Base-by-base conservation (phyloP, 257 asterid species). In the Perilla frutescens region DNA sequence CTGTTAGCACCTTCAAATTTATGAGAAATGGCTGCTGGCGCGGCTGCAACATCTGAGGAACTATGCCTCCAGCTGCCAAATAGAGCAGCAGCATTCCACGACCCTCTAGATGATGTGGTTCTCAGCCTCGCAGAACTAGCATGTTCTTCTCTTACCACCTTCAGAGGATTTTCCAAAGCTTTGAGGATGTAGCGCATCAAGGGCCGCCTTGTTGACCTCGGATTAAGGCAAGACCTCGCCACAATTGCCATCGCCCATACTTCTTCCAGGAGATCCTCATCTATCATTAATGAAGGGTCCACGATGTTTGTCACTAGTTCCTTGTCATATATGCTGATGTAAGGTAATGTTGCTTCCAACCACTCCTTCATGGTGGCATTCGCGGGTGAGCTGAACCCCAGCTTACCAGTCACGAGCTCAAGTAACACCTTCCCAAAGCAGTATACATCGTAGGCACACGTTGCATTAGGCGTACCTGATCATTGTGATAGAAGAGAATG, bases 171-270 rank as follows among this genome's bases (percentile, higher is more conserved):
- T 68, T 93, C 98, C 67, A 91, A 70, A 4, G 98, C 98, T 86
- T 84, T 91, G 59, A 93, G 98, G 51, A 93, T 83, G 76, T 91
- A 89, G 12, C 90, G 82, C 94, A 88, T 91, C 20, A 90, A 73
- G 10, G 97, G 98, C 5, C 98, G 83, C 40, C 94, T 81, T 1
- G 82, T 56, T 7, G 97, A 95, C 80, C 82, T 91, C 26, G 98
- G 97, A 55, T 93, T 91, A 10, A 93, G 93, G 75, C 98, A 93
- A 11, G 98, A 93, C 56, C 91, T 79, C 2, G 98, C 97, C 0
- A 93, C 91, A 39, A 91, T 83, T 0, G 98, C 96, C 97, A 93
- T 93, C 7, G 97, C 97, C 97, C 97, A 91, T 31, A 88, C 98
- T 86, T 91, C 98, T 77, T 93, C 98, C 3, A 93, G 81, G 13